Evolutionary conservation across 2,329 filamentous ascomycete genomes (phyloP).

Genomic region (Aspergillus aculeatinus): DNA sequence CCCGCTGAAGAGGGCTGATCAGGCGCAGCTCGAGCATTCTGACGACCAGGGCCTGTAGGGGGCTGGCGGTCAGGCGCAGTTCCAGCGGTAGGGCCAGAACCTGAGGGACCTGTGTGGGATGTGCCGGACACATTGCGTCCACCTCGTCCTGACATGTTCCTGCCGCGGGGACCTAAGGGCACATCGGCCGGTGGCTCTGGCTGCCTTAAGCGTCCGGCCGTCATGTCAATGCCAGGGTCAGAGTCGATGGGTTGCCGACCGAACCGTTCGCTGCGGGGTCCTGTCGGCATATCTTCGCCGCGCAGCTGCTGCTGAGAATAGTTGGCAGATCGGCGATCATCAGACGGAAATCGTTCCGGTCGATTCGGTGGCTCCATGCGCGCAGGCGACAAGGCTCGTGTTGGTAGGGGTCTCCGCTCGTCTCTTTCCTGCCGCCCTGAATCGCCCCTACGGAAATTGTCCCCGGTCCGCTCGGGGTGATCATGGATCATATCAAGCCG

Average conservation of each 20-base stretch:
- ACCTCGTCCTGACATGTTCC: conserved; percentile 36
- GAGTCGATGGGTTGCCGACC: conserved; percentile 28
- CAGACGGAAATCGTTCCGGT: conserved; percentile 38
- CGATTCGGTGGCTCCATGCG: conserved; percentile 33
- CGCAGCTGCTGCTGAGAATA: conserved; percentile 27
- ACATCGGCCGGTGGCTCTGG: conserved; percentile 42
- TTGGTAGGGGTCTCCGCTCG: conserved; percentile 31
- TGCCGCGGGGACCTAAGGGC: conserved; percentile 56
- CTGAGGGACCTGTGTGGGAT: conserved; percentile 15
- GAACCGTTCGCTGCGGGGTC: conserved; percentile 50
- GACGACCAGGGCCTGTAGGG: conserved; percentile 45
- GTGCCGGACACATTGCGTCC: conserved; percentile 42
- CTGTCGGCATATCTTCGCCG: conserved; percentile 52
- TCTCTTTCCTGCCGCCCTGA: conserved; percentile 30
- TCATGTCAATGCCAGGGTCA: conserved; percentile 41
- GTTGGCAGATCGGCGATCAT: conserved; percentile 35
- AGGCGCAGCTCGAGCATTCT: conserved; percentile 35
- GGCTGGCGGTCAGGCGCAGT: conserved; percentile 40
- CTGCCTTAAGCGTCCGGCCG: conserved; percentile 48
- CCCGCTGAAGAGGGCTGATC: conserved; percentile 32
- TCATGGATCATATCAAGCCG: conserved; percentile 38
- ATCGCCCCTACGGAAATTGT: conserved; percentile 34
- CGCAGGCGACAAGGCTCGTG: conserved; percentile 28
- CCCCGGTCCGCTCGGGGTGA: conserved; percentile 28
- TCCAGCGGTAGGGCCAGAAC: conserved; percentile 21